phyloP scores from a whole-genome alignment of 768 basidiomycete genomes.

The Sporobolomyces pararoseus region DNA sequence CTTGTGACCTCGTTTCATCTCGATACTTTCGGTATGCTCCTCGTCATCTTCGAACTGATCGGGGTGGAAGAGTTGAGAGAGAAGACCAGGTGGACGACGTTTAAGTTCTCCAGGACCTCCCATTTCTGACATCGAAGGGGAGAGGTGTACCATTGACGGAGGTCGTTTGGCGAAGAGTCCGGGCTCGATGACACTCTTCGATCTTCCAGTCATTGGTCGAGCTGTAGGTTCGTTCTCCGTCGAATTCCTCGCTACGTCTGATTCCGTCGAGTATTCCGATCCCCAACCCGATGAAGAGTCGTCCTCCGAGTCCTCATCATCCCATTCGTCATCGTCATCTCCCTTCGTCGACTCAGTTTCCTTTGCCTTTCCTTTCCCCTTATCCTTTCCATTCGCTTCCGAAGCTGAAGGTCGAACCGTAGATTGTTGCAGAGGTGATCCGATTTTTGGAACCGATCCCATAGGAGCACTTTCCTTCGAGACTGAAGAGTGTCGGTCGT shows the following conservation, averaged over 20 bases:
- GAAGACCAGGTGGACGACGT: conserved; percentile 37
- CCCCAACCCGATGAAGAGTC: conserved; percentile 43
- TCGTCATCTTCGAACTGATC: conserved; percentile 33
- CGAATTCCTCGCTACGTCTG: conserved; percentile 22
- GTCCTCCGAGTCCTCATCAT: conserved; percentile 23
- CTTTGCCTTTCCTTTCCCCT: conserved; percentile 31
- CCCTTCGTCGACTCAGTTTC: conserved; percentile 34
- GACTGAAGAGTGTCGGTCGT: conserved; percentile 27
- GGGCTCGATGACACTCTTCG: background rate
- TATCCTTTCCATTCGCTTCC: conserved; percentile 11
- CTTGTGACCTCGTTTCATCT: conserved; percentile 28
- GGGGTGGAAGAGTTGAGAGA: conserved; percentile 45
- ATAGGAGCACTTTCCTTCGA: conserved; percentile 16
- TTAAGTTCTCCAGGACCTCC: conserved; percentile 40
- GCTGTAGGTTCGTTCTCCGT: background rate
- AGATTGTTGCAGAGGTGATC: conserved; percentile 3
- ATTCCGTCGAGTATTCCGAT: conserved; percentile 39
- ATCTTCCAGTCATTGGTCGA: conserved; percentile 7
- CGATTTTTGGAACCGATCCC: conserved; percentile 2
- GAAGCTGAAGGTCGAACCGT: background rate
- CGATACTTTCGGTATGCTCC: conserved; percentile 1
- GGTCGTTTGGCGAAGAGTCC: conserved; percentile 35
- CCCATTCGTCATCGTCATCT: conserved; percentile 41
- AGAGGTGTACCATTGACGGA: conserved; percentile 30
- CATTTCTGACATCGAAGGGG: conserved; percentile 16